Evolutionary conservation across 1,284 basidiomycete genomes (phyloP), one percentile per base, ranked within the genome.

Genomic region (Ustilago trichophora): DNA sequence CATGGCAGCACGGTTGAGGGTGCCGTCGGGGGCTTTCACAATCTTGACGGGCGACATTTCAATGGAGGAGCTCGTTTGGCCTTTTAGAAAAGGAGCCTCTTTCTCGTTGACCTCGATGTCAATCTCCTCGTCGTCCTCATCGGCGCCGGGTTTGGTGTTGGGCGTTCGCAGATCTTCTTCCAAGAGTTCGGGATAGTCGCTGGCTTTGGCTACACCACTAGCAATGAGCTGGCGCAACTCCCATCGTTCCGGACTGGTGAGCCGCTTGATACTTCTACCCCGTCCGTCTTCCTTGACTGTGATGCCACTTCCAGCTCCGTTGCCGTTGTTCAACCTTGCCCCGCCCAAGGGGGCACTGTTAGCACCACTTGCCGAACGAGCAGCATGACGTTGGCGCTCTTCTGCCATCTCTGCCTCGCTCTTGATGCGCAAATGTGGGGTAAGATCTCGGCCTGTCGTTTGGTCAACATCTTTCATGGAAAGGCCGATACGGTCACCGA

Each of bases 401-500:
- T 58, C 59, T 16, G 63, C 71, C 56, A 71, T 60, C 81, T 98
- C 95, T 22, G 91, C 91, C 80, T 93, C 91, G 6, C 91, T 91
- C 82, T 92, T 93, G 83, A 96, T 91, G 45, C 91, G 89, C 18
- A 98, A 85, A 80, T 98, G 93, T 2, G 95, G 95, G 0, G 91
- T 91, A 40, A 98, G 86, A 82, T 98, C 96, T 29, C 87, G 88
- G 4, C 94, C 96, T 1, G 90, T 90, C 4, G 81, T 82, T 82
- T 98, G 96, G 81, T 98, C 94, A 27, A 94, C 96, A 78, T 98
- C 95, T 80, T 95, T 96, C 90, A 98, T 97, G 19, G 94, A 97
- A 15, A 98, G 85, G 11, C 90, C 87, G 44, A 93, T 83, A 46
- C 93, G 88, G 66, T 69, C 87, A 4, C 91, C 92, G 0, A 91